Percentiles rank a stretch among this genome's conserved stretches.
Evolutionary conservation across 176 grass and related monocot species (phyloP).

Genomic region (Pharus latifolius): DNA sequence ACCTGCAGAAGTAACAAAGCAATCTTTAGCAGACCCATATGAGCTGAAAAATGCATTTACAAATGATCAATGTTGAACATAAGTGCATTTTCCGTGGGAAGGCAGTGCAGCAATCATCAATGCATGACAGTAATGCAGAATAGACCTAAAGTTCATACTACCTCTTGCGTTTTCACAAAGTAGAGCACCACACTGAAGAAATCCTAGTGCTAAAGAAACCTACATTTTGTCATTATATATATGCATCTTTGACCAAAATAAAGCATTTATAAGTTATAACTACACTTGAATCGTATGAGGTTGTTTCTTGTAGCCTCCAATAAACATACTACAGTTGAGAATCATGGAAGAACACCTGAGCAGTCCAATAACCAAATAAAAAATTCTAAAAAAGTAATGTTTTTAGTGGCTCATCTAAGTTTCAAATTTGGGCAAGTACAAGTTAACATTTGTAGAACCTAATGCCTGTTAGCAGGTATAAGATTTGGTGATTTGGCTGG

Average conservation of each 20-base stretch:
- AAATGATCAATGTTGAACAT: background rate
- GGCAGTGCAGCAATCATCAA: background rate
- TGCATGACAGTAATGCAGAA: background rate
- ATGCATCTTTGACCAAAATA: background rate
- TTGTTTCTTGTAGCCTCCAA: background rate
- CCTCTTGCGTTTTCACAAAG: background rate
- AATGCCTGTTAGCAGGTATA: no score
- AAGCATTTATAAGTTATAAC: background rate
- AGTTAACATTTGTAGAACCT: no score
- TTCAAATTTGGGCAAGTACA: no score
- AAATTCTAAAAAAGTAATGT: background rate
- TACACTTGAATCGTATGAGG: background rate
- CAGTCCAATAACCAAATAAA: background rate
- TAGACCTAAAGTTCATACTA: background rate
- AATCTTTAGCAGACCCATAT: background rate
- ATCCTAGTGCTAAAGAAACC: background rate
- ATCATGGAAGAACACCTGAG: background rate
- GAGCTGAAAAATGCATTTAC: background rate
- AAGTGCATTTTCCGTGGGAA: background rate
- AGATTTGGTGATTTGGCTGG: no score
- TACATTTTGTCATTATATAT: background rate
- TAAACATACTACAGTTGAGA: background rate
- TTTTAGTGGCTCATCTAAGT: no score
- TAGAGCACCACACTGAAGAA: background rate
- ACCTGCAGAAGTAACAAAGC: conserved; percentile 40